Conservation (phyloP, 495 filamentous ascomycete genomes). For the Annulohypoxylon nitens region DNA sequence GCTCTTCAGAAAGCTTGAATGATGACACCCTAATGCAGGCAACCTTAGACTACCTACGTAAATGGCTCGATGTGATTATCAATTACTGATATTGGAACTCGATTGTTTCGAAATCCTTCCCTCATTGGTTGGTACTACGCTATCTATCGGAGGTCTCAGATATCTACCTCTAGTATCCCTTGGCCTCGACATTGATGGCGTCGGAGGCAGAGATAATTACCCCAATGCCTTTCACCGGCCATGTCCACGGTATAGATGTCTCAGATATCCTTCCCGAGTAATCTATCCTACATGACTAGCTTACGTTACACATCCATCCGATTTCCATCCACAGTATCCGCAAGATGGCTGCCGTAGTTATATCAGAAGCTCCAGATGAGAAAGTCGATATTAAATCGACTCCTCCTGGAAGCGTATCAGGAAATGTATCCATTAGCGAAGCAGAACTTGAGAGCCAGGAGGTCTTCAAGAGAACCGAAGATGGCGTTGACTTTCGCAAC, state of each 20-base stretch:
- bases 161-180: not conserved
- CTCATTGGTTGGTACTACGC: constrained; percentile 16
- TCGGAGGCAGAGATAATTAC: constrained; percentile 2
- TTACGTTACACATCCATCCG: not conserved
- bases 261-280: not conserved
- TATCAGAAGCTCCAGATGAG: constrained; percentile 6
- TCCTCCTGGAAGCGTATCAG: not conserved
- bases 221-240: not conserved
- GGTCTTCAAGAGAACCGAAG: constrained; percentile 65
- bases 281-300: not conserved
- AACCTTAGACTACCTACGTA: not conserved
- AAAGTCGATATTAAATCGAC: constrained; percentile 14
- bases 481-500: constrained; percentile 68
- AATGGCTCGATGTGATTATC: constrained; percentile 3
- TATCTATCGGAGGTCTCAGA: constrained; percentile 30
- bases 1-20: not conserved
- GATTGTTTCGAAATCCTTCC: not conserved
- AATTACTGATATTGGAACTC: not conserved
- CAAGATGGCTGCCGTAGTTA: constrained; percentile 2
- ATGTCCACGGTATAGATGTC: not conserved
- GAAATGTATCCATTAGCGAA: constrained; percentile 22
- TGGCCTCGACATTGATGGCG: not conserved
- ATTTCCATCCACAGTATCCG: not conserved
- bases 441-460: constrained; percentile 56
- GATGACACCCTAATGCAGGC: not conserved